Evolutionary conservation across 148 eudicot genomes (phyloP).

Genomic region (Silene conica): DNA sequence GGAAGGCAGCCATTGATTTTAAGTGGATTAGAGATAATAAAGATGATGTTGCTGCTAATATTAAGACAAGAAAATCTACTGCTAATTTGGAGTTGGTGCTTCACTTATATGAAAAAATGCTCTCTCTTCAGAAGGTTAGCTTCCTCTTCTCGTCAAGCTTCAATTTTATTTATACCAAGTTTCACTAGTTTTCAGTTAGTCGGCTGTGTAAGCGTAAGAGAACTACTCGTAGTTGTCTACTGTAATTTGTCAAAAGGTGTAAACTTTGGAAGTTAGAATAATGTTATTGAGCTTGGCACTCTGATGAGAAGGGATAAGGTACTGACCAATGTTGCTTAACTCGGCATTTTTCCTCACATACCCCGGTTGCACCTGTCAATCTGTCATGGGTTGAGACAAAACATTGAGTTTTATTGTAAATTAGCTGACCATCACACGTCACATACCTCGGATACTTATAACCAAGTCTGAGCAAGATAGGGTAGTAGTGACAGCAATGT

Average conservation of each 20-base stretch:
- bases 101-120: slow-evolving; percentile 59
- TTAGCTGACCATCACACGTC: background rate
- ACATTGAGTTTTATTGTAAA: too few species aligned
- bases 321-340: too few species aligned
- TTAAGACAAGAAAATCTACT: slow-evolving; percentile 58
- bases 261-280: background rate
- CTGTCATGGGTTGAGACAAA: too few species aligned
- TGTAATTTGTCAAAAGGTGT: background rate
- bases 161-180: background rate
- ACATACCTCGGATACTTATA: background rate
- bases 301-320: too few species aligned
- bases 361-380: too few species aligned
- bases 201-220: too few species aligned
- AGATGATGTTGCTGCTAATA: slow-evolving; percentile 60
- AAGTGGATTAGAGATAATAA: slow-evolving; percentile 80
- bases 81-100: slow-evolving; percentile 85
- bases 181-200: background rate
- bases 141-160: background rate
- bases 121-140: slow-evolving; percentile 71
- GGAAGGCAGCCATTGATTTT: slow-evolving; percentile 95
- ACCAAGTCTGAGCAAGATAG: background rate
- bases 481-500: background rate
- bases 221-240: too few species aligned
- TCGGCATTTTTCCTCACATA: too few species aligned
- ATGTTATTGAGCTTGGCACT: background rate